Evolutionary conservation across 2,329 filamentous ascomycete genomes (phyloP).

Genomic region (Knoxdaviesia capensis): DNA sequence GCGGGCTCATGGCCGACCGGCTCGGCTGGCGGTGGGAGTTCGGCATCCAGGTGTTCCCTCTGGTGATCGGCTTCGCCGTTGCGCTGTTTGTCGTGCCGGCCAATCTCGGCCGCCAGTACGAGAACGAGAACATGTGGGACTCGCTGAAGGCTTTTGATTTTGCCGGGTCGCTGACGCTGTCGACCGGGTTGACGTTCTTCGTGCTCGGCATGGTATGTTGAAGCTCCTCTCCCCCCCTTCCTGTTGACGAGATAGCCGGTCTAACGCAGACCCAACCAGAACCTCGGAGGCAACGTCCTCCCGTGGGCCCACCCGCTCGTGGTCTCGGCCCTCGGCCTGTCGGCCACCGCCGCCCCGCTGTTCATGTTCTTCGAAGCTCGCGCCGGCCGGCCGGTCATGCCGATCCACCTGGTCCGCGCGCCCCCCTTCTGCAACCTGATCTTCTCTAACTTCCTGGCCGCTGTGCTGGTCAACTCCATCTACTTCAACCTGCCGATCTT

Average conservation of each 20-base stretch:
- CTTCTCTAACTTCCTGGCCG: slow-evolving; percentile 30
- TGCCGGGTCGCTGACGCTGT: slow-evolving; percentile 31
- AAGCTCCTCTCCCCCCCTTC: background rate
- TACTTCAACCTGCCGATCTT: slow-evolving; percentile 50
- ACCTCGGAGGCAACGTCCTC: slow-evolving; percentile 42
- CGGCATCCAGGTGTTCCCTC: slow-evolving; percentile 34
- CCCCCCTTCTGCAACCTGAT: slow-evolving; percentile 36
- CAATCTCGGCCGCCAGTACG: slow-evolving; percentile 27
- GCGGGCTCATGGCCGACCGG: slow-evolving; percentile 47
- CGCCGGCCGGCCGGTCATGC: slow-evolving; percentile 37
- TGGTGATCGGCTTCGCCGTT: slow-evolving; percentile 25
- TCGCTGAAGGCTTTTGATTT: slow-evolving; percentile 37
- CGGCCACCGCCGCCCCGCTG: slow-evolving; percentile 23
- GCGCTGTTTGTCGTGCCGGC: slow-evolving; percentile 26
- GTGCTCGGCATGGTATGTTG: slow-evolving; percentile 34
- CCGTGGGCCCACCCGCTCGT: slow-evolving; percentile 40
- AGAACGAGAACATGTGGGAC: slow-evolving; percentile 21
- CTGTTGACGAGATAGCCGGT: background rate
- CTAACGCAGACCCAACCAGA: slow-evolving; percentile 14
- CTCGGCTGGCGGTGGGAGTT: slow-evolving; percentile 61
- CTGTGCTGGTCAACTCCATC: slow-evolving; percentile 32
- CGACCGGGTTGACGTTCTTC: slow-evolving; percentile 30
- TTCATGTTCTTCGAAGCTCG: slow-evolving; percentile 31
- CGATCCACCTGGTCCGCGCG: slow-evolving; percentile 27
- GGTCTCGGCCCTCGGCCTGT: slow-evolving; percentile 27